Base-by-base conservation (phyloP, 176 grass and related monocot genomes). In the Metroxylon sagu region DNA sequence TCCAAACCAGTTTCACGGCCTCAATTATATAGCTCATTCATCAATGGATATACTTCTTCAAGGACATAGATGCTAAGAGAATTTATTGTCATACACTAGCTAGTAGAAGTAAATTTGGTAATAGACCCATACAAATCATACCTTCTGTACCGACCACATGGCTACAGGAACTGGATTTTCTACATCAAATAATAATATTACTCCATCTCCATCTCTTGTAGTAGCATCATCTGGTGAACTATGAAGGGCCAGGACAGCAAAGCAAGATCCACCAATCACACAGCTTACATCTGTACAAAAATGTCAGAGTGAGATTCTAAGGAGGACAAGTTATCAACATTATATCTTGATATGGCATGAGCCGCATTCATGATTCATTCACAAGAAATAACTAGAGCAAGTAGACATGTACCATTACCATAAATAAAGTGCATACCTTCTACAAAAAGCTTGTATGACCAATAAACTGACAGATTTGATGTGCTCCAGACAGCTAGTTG, bases 131-230 rank as follows among this genome's bases (percentile, higher is more conserved):
- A 61, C n/a, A 25, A 1, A 50, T 17, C 18, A 16, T 82, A 96
- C 91, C 86, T 91, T 91, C 63, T 82, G 88, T 48, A 97, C 92
- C 6, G 69, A 82, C 83, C 87, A 98, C 16, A 73, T 78, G 18
- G 73, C 69, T 52, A 88, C 21, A 29, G 87, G 87, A 48, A 67
- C 70, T 19, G 81, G 71, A 66, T 76, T 76, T 78, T 85, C 93
- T 64, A 71, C 87, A 57, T 85, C 8, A 5, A 98, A 92, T 51
- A 98, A 59, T 53, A 98, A 51, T 68, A 98, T 72, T 59, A 83
- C 53, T 26, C 93, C 93, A 80, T 92, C 67, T 78, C 78, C 74
- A 35, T 84, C 70, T 61, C 66, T 61, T 8, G 16, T 48, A 54
- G 53, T 23, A 53, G 62, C 57, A 23, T 72, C 75, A 64, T 72